Conservation (phyloP, 1,284 basidiomycete species). For the Vanrija sp. region DNA sequence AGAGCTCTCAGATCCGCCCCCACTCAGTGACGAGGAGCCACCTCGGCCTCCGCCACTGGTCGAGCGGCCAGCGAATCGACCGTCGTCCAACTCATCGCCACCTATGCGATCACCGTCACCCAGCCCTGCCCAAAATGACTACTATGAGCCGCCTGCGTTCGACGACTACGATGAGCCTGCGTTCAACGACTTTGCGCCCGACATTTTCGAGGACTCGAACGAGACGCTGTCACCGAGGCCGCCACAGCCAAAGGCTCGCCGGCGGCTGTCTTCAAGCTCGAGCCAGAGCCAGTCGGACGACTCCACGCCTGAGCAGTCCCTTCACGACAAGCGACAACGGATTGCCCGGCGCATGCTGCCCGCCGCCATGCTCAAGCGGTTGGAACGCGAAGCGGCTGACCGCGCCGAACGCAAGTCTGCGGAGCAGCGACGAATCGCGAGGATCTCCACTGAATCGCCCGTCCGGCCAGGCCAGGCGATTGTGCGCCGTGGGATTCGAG, state of each 20-base stretch:
- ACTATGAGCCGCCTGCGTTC: not conserved
- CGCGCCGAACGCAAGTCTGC: slow-evolving; percentile 9
- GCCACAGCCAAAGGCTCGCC: not conserved
- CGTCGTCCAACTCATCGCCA: not conserved
- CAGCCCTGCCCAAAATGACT: not conserved
- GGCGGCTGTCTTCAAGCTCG: slow-evolving; percentile 7
- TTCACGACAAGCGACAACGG: slow-evolving; percentile 22
- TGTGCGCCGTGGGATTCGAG: slow-evolving; percentile 20
- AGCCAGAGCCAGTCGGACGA: slow-evolving; percentile 3
- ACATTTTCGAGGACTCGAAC: not conserved
- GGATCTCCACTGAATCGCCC: slow-evolving; percentile 15
- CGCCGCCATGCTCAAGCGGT: slow-evolving; percentile 35
- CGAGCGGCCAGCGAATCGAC: not conserved
- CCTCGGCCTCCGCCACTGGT: not conserved
- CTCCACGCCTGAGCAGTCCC: not conserved
- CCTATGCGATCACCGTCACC: not conserved
- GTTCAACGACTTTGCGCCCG: not conserved
- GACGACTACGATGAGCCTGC: not conserved
- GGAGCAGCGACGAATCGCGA: slow-evolving; percentile 1
- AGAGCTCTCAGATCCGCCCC: slow-evolving; percentile 10
- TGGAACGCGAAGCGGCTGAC: slow-evolving; percentile 24
- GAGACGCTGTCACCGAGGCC: not conserved
- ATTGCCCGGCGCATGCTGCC: slow-evolving; percentile 44
- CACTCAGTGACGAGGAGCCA: not conserved
- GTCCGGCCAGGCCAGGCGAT: slow-evolving; percentile 37